A percentile compares a stretch with the other conserved stretches of the same genome.
Conservation (phyloP, 2,329 filamentous ascomycete genomes). For the Chlorencoelia australis region DNA sequence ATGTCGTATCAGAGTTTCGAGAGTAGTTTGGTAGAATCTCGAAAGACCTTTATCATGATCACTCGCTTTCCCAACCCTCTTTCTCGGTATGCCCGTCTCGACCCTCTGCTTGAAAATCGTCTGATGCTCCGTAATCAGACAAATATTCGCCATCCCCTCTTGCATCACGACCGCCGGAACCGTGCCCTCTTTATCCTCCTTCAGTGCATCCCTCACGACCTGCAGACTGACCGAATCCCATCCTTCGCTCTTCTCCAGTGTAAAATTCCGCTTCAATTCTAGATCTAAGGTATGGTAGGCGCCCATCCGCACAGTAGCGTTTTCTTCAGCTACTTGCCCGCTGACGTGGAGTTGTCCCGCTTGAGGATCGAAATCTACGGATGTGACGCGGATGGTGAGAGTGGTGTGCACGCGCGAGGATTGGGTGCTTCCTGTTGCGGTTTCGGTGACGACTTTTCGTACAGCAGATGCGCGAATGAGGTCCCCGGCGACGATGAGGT, state of each 20-base stretch:
- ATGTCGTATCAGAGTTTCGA: slow-evolving; percentile 66
- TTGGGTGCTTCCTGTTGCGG: slow-evolving; percentile 47
- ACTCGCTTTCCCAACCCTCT: slow-evolving; percentile 48
- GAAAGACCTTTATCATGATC: slow-evolving; percentile 63
- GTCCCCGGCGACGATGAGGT: slow-evolving; percentile 57
- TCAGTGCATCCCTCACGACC: slow-evolving; percentile 68
- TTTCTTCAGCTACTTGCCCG: slow-evolving; percentile 55
- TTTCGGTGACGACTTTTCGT: slow-evolving; percentile 51
- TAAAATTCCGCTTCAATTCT: slow-evolving; percentile 80
- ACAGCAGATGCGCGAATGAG: slow-evolving; percentile 55
- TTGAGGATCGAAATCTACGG: slow-evolving; percentile 59
- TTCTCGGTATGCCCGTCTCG: slow-evolving; percentile 57
- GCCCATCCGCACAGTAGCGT: slow-evolving; percentile 56
- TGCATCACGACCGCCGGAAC: slow-evolving; percentile 91
- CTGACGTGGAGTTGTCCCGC: slow-evolving; percentile 59
- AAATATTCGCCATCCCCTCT: slow-evolving; percentile 75
- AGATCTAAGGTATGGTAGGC: slow-evolving; percentile 69
- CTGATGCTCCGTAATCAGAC: slow-evolving; percentile 70
- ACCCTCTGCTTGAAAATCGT: slow-evolving; percentile 64
- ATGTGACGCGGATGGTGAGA: slow-evolving; percentile 55
- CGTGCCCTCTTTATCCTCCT: slow-evolving; percentile 69
- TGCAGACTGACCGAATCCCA: slow-evolving; percentile 87
- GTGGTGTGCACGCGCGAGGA: slow-evolving; percentile 55
- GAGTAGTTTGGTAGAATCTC: slow-evolving; percentile 68
- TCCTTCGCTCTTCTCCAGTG: slow-evolving; percentile 69